Percentiles rank a stretch among this genome's conserved stretches.
These are phyloP conservation scores for Aulographum hederae DNA, from an alignment of 2,329 filamentous ascomycete species.

Conservation along the genomic window DNA sequence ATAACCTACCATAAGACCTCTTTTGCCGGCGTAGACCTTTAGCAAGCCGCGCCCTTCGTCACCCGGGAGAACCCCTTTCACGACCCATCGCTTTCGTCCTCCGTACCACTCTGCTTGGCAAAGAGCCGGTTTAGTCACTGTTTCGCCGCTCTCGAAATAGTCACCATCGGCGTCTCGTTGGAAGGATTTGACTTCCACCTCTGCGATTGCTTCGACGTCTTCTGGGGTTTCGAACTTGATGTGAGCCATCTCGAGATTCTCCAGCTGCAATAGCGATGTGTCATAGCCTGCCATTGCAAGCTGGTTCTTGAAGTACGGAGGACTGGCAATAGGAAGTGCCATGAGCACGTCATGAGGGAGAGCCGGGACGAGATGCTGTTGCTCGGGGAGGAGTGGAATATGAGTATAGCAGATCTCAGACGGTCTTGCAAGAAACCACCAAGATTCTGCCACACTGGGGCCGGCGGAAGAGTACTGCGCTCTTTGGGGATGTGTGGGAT, in stretches of 20 bases:
- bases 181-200: constrained; percentile 73
- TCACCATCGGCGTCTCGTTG: constrained; percentile 76
- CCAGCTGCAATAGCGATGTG: constrained; percentile 67
- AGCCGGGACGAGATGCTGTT: constrained; percentile 85
- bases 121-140: constrained; percentile 68
- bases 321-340: constrained; percentile 69
- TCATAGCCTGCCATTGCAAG: constrained; percentile 79
- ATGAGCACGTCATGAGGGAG: constrained; percentile 73
- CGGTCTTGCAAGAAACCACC: constrained; percentile 87
- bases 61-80: constrained; percentile 81
- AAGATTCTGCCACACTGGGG: constrained; percentile 56
- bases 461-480: constrained; percentile 56
- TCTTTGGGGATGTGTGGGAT: constrained; percentile 73
- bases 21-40: constrained; percentile 84
- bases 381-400: constrained; percentile 67
- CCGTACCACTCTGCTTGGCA: constrained; percentile 83
- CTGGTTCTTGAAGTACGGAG: constrained; percentile 69
- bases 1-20: constrained; percentile 58
- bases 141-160: constrained; percentile 78
- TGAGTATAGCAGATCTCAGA: constrained; percentile 91
- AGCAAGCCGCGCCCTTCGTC: constrained; percentile 79
- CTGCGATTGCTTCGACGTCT: constrained; percentile 81
- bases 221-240: constrained; percentile 72
- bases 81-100: constrained; percentile 75
- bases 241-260: constrained; percentile 86